These are phyloP conservation scores for Cystobasidium sp. DNA, from an alignment of 1,284 basidiomycete genomes.

Conservation along the genomic window DNA sequence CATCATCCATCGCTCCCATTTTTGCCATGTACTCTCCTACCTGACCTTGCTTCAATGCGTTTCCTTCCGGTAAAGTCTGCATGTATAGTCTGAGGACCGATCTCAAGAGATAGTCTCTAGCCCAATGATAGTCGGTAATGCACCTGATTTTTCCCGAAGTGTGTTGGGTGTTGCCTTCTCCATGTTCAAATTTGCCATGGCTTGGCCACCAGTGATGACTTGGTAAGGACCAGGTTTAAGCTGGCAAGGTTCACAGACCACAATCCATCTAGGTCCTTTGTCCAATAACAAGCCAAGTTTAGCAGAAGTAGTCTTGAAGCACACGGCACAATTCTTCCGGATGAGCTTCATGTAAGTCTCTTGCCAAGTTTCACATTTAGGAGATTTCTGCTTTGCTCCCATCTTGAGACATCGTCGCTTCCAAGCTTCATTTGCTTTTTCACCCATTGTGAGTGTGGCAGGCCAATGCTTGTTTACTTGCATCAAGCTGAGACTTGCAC, in stretches of 20 bases:
- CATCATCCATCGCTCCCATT: too few relatives aligned
- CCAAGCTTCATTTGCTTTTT: background rate
- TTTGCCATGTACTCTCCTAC: too few relatives aligned
- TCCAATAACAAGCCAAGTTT: slow-evolving; percentile 2
- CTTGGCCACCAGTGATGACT: too few relatives aligned
- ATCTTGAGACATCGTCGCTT: background rate
- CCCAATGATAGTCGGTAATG: too few relatives aligned
- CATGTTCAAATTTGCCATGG: too few relatives aligned
- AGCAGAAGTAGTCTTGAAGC: background rate
- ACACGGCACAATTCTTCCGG: background rate
- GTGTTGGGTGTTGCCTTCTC: too few relatives aligned
- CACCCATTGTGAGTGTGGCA: background rate
- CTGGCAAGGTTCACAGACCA: background rate
- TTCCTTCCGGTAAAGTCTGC: too few relatives aligned
- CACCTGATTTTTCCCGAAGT: too few relatives aligned
- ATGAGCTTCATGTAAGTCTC: slow-evolving; percentile 2
- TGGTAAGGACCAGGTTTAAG: background rate
- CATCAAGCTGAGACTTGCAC: background rate
- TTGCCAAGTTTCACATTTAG: slow-evolving; percentile 1
- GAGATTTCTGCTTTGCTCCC: background rate
- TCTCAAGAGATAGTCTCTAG: too few relatives aligned
- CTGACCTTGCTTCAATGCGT: too few relatives aligned
- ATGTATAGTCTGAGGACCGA: too few relatives aligned
- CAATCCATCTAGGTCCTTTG: background rate
- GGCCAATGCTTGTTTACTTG: background rate